These are phyloP conservation scores for Cyclospora cayetanensis DNA, from an alignment of 169 alveolate genomes.

Conservation along the genomic window DNA sequence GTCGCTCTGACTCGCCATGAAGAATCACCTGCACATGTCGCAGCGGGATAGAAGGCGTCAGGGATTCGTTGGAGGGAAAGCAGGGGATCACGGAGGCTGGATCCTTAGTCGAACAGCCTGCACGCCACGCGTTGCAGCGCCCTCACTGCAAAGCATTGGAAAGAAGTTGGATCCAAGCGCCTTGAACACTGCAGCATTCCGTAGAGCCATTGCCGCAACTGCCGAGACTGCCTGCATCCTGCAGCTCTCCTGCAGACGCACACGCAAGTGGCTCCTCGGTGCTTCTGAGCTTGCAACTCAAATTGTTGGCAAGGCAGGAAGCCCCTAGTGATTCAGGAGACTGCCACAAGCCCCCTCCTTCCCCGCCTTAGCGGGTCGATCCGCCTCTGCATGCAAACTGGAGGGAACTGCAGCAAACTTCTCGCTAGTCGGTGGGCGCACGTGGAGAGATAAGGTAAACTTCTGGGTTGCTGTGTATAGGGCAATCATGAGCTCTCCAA, in stretches of 20 bases:
- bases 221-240: slow-evolving; percentile 62
- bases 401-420: no score
- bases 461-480: slow-evolving; percentile 48
- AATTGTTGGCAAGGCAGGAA: neutral
- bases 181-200: slow-evolving; percentile 44
- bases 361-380: no score
- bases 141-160: slow-evolving; percentile 61
- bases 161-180: slow-evolving; percentile 56
- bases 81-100: no score
- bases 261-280: neutral
- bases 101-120: no score
- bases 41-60: neutral
- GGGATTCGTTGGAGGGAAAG: no score
- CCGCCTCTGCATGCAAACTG: no score
- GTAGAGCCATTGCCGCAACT: slow-evolving; percentile 60
- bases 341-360: no score
- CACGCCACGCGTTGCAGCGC: no score
- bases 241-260: slow-evolving; percentile 46
- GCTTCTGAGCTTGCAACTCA: neutral
- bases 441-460: slow-evolving; percentile 35
- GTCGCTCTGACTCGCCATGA: slow-evolving; percentile 64
- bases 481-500: slow-evolving; percentile 63
- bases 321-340: neutral
- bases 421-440: neutral
- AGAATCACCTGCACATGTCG: slow-evolving; percentile 32